A percentile compares a stretch with the other conserved stretches of the same genome.
Conservation (phyloP, 2,329 filamentous ascomycete genomes). For the Pyrenochaeta sp. region DNA sequence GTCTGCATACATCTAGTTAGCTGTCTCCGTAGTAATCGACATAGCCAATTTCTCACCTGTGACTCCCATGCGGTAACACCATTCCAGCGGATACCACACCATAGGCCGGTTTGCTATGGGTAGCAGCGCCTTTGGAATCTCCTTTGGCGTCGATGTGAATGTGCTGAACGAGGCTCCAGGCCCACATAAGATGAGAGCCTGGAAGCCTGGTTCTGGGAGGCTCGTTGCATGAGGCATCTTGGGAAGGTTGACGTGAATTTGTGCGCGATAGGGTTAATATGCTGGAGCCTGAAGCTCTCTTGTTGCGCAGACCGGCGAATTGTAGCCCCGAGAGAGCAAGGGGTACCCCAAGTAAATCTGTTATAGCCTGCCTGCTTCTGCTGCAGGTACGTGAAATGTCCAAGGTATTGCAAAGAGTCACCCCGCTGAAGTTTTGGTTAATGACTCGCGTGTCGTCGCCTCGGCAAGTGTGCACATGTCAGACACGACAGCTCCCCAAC, state of each 20-base stretch:
- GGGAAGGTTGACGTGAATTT: not conserved
- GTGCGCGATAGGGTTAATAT: not conserved
- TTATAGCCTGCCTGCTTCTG: not conserved
- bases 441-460: conserved; percentile 22
- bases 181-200: conserved; percentile 83
- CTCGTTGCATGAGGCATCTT: conserved; percentile 76
- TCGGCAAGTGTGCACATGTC: conserved; percentile 15
- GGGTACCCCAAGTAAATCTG: not conserved
- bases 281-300: not conserved
- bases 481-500: conserved; percentile 14
- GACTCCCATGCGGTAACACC: conserved; percentile 82
- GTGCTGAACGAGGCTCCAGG: conserved; percentile 83
- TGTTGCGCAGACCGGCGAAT: not conserved
- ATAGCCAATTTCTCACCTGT: conserved; percentile 60
- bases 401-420: conserved; percentile 23
- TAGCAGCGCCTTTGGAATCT: conserved; percentile 82
- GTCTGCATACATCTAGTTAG: conserved; percentile 40
- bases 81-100: conserved; percentile 90
- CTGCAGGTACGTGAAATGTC: conserved; percentile 20
- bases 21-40: not conserved
- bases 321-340: not conserved
- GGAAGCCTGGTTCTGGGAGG: conserved; percentile 78
- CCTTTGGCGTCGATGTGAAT: conserved; percentile 80
- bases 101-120: conserved; percentile 86
- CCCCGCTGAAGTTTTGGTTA: conserved; percentile 22